Evolutionary conservation across 768 basidiomycete genomes (phyloP), one percentile per base, ranked within the genome.

Genomic region (Clavulina sp.): DNA sequence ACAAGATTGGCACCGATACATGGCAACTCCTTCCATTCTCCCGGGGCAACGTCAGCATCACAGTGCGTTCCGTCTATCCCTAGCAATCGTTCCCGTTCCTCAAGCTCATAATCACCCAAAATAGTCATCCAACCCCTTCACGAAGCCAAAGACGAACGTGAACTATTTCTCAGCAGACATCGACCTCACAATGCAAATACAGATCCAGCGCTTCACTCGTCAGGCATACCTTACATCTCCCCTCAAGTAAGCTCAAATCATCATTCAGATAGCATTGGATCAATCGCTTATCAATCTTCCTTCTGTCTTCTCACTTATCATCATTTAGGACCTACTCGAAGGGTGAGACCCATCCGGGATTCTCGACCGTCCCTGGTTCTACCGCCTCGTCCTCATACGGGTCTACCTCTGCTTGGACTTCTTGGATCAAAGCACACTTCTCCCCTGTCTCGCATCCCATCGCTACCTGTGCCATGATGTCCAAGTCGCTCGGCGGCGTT

Each of bases 11-110:
- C 2, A 68, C 76, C 48, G 64, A 67, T 52, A 66, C 70, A 62
- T 77, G 75, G 75, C 68, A 69, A 50, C 65, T 77, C 18, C 65
- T 77, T 3, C 75, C 75, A 1, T 76, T 76, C 63, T 71, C 70
- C 60, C 63, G 74, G 26, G 75, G 75, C 4, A 67, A 58, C 18
- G 70, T 76, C 26, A 63, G 63, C 46, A 70, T 75, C 57, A 69
- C 62, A 4, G 73, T 74, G 32, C 30, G 62, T 38, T 34, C 16
- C 3, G 32, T 32, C n/a, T 18, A 24, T 41, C 18, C 24, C 49
- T 19, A 34, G 29, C 40, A 23, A 26, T 40, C 2, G 34, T 7
- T 19, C 34, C 34, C 49, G 28, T 24, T 19, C 19, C 19, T 33
- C 28, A 29, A 1, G 13, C 6, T 38, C 34, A 7, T 7, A 38